phyloP scores from a whole-genome alignment of 164 flowering plant genomes.

The Sedum album region DNA sequence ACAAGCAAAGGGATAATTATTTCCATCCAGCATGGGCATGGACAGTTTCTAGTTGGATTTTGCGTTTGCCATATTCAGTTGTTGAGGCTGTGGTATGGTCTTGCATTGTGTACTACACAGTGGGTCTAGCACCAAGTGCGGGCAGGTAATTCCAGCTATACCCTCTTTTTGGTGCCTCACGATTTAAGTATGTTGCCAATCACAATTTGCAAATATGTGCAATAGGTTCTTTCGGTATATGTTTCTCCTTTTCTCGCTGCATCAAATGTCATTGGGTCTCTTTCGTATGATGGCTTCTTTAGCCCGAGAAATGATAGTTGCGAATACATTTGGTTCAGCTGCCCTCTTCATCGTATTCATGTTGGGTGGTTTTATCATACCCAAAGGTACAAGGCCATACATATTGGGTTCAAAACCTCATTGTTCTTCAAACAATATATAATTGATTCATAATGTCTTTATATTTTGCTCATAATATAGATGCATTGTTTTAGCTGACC shows the following conservation, averaged over 20 bases:
- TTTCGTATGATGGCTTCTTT: too few relatives aligned
- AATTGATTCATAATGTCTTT: background rate
- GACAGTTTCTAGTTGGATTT: slow-evolving; percentile 61
- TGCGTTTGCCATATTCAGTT: slow-evolving; percentile 79
- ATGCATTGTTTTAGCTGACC: background rate
- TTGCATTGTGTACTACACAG: slow-evolving; percentile 70
- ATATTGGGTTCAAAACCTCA: background rate
- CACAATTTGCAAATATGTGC: slow-evolving; percentile 20
- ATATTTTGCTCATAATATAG: background rate
- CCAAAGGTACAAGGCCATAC: slow-evolving; percentile 43
- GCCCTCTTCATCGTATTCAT: slow-evolving; percentile 42
- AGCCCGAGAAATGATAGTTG: too few relatives aligned
- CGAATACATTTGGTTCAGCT: slow-evolving; percentile 70
- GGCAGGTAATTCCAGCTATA: slow-evolving; percentile 49
- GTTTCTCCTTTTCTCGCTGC: slow-evolving; percentile 52
- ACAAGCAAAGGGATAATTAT: slow-evolving; percentile 73
- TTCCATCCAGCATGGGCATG: slow-evolving; percentile 94
- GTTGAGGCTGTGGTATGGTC: too few relatives aligned
- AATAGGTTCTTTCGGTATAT: too few relatives aligned
- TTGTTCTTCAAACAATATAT: background rate
- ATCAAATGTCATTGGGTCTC: slow-evolving; percentile 89
- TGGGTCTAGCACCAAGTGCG: slow-evolving; percentile 67
- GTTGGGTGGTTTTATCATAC: slow-evolving; percentile 78
- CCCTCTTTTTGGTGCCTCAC: background rate
- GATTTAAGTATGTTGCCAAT: slow-evolving; percentile 1